Evolutionary conservation across 495 filamentous ascomycete genomes (phyloP).

Genomic region (Xylaria cubensis): DNA sequence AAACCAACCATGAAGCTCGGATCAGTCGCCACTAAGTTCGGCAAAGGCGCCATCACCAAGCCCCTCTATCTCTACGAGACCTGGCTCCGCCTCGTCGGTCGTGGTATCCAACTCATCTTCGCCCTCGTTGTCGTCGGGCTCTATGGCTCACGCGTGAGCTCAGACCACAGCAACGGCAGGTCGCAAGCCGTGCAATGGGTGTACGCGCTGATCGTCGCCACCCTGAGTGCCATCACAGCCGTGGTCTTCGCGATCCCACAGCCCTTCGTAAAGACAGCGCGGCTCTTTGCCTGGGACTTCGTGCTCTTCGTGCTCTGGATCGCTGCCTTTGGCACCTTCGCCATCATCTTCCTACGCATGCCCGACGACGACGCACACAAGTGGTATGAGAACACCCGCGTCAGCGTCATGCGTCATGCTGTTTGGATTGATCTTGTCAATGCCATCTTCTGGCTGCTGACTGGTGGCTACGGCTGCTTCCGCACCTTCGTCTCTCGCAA

Average conservation of each 20-base stretch:
- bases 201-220: slow-evolving; percentile 40
- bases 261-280: slow-evolving; percentile 39
- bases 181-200: slow-evolving; percentile 42
- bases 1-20: slow-evolving; percentile 35
- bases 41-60: slow-evolving; percentile 43
- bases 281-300: slow-evolving; percentile 44
- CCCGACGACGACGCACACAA: slow-evolving; percentile 53
- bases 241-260: slow-evolving; percentile 41
- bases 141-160: slow-evolving; percentile 43
- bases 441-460: slow-evolving; percentile 66
- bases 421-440: slow-evolving; percentile 75
- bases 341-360: slow-evolving; percentile 66
- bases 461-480: slow-evolving; percentile 45
- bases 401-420: slow-evolving; percentile 70
- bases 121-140: slow-evolving; percentile 42
- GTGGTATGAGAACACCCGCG: slow-evolving; percentile 45
- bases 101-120: slow-evolving; percentile 44
- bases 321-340: slow-evolving; percentile 73
- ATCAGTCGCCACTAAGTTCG: slow-evolving; percentile 34
- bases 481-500: slow-evolving; percentile 42
- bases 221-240: slow-evolving; percentile 42
- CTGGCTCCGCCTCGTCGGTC: slow-evolving; percentile 40
- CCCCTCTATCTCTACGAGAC: slow-evolving; percentile 43
- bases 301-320: slow-evolving; percentile 63
- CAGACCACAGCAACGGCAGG: slow-evolving; percentile 32